Percentiles rank a stretch among this genome's conserved stretches.
phyloP scores from a whole-genome alignment of 73 alveolate species.

The Breviolum minutum region DNA sequence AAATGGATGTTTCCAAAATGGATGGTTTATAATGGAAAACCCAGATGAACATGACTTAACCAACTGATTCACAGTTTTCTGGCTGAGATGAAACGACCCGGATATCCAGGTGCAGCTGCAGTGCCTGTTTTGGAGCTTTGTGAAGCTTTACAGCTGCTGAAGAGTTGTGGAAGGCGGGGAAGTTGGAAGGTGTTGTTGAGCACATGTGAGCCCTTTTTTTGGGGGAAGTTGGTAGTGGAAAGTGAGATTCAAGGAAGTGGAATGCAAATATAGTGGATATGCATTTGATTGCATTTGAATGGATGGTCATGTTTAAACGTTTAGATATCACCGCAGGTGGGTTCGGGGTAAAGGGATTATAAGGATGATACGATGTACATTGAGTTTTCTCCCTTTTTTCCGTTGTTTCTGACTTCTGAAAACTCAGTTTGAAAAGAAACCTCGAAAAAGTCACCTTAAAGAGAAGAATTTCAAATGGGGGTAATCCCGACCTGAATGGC shows the following conservation, averaged over 20 bases:
- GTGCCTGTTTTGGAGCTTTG: constrained; percentile 75
- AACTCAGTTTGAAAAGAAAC: neutral
- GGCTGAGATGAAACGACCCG: neutral
- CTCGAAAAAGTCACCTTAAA: neutral
- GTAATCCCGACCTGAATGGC: neutral
- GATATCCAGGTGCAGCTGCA: constrained; percentile 58
- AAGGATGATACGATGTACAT: no score
- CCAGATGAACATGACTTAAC: neutral
- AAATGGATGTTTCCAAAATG: no score
- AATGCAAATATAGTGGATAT: no score
- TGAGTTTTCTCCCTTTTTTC: no score
- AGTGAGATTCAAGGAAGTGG: neutral
- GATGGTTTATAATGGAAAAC: no score
- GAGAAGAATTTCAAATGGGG: no score
- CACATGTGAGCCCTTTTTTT: neutral
- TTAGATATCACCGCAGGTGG: no score
- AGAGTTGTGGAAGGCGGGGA: constrained; percentile 24
- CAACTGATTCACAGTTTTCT: neutral
- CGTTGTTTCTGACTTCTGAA: no score
- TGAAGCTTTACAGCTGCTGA: constrained; percentile 42
- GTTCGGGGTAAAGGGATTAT: no score
- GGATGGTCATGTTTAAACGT: no score
- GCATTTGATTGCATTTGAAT: neutral
- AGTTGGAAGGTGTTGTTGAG: no score
- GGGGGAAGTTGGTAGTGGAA: no score